Evolutionary conservation across 1,139 yeast species (phyloP).

Genomic region (Arxiozyma heterogenica): DNA sequence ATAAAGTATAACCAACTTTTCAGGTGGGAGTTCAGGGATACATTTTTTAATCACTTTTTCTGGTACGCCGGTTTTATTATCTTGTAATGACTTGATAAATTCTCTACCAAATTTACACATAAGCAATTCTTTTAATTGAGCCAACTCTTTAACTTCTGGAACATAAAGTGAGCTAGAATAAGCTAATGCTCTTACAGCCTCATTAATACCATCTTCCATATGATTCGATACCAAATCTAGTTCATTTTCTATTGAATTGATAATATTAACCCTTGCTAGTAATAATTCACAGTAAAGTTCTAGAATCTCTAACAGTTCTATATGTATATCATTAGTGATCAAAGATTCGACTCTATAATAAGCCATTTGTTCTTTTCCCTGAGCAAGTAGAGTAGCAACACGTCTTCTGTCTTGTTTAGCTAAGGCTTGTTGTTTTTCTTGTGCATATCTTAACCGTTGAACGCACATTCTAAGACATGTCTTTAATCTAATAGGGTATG

Average conservation of each 20-base stretch:
- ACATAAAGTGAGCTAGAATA: conserved; percentile 53
- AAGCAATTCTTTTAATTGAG: conserved; percentile 52
- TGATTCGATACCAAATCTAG: conserved; percentile 22
- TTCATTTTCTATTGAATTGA: conserved; percentile 32
- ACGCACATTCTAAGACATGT: conserved; percentile 74
- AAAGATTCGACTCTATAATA: conserved; percentile 77
- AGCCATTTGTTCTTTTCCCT: conserved; percentile 77
- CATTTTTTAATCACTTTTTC: conserved; percentile 57
- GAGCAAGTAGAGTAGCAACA: conserved; percentile 58
- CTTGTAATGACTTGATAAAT: conserved; percentile 54
- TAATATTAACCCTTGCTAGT: conserved; percentile 60
- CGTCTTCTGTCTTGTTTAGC: conserved; percentile 73
- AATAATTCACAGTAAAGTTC: conserved; percentile 80
- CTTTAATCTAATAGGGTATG: conserved; percentile 40
- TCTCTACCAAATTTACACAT: conserved; percentile 55
- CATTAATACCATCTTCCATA: conserved; percentile 36
- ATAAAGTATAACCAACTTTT: conserved; percentile 58
- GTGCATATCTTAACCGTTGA: conserved; percentile 67
- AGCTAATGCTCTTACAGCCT: conserved; percentile 64
- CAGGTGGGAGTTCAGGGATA: conserved; percentile 57
- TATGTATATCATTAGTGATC: conserved; percentile 74
- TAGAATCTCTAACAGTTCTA: conserved; percentile 69
- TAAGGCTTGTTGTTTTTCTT: conserved; percentile 72
- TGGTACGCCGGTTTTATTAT: conserved; percentile 51
- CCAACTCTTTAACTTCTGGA: conserved; percentile 66